phyloP scores from a whole-genome alignment of 2,329 filamentous ascomycete species.

The Aspergillus fischeri region DNA sequence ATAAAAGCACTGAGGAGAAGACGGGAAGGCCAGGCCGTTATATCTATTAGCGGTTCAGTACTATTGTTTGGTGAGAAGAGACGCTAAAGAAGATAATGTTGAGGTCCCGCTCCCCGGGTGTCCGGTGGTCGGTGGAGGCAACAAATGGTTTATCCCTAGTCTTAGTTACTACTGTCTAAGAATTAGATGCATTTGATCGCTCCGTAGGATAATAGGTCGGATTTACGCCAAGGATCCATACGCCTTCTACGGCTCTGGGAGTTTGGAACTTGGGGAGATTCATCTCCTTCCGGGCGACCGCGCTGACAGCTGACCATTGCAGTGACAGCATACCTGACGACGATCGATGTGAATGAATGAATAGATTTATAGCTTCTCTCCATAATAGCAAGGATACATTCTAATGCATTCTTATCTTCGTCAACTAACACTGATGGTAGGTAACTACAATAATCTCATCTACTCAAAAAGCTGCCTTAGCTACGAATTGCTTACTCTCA shows the following conservation, averaged over 20 bases:
- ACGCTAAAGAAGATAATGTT: slow-evolving; percentile 10
- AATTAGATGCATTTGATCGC: background rate
- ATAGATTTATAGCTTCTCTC: background rate
- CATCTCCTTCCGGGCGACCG: slow-evolving; percentile 8
- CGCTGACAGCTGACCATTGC: background rate
- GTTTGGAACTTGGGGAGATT: background rate
- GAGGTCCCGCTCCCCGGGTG: slow-evolving; percentile 19
- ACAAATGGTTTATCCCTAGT: background rate
- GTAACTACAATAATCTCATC: background rate
- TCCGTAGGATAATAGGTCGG: background rate
- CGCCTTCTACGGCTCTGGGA: background rate
- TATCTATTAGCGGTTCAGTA: background rate
- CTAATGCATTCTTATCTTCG: background rate
- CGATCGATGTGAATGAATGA: too few species aligned
- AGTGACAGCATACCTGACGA: background rate
- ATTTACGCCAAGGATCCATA: background rate
- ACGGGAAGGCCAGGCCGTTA: slow-evolving; percentile 4
- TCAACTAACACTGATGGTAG: background rate
- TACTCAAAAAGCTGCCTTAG: background rate
- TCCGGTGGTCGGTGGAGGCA: slow-evolving; percentile 9
- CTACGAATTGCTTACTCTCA: background rate
- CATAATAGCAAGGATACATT: background rate
- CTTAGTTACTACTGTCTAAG: background rate
- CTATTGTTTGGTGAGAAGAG: background rate
- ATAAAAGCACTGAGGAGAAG: slow-evolving; percentile 3